Percentiles rank a stretch among this genome's conserved stretches.
Conservation (phyloP, 1,284 basidiomycete genomes). For the Trichosporon sp. region DNA sequence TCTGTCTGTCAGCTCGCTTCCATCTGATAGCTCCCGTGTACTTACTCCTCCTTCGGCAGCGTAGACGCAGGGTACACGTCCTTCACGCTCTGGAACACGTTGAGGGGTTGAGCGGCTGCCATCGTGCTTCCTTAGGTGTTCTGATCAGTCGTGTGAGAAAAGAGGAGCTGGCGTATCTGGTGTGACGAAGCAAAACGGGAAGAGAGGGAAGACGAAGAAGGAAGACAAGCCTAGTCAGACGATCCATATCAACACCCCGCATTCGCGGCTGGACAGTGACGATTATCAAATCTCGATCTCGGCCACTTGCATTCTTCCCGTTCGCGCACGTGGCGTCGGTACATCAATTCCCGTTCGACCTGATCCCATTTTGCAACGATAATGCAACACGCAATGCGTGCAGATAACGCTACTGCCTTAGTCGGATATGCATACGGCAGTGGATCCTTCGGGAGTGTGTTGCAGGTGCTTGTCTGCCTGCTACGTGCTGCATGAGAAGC, state of each 20-base stretch:
- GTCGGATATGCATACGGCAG: not conserved
- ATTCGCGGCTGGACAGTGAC: not conserved
- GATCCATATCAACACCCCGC: not conserved
- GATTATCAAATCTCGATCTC: constrained; percentile 22
- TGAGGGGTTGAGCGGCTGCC: constrained; percentile 65
- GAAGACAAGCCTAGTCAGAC: not conserved
- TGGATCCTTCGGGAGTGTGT: not conserved
- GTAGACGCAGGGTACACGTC: constrained; percentile 65
- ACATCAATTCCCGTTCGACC: not conserved
- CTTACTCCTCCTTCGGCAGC: constrained; percentile 63
- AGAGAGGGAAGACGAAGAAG: constrained; percentile 53
- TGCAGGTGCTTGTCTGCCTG: too few species aligned
- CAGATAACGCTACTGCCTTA: not conserved
- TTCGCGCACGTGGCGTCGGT: constrained; percentile 15
- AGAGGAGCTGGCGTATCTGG: not conserved
- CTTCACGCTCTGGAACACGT: constrained; percentile 65
- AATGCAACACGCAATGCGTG: too few species aligned
- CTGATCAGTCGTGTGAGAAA: not conserved
- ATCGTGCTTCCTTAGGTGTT: not conserved
- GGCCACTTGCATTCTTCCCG: constrained; percentile 18
- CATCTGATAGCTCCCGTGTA: constrained; percentile 16
- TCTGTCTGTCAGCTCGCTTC: constrained; percentile 37
- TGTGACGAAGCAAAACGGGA: constrained; percentile 64
- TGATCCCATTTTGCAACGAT: not conserved
- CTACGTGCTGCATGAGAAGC: not conserved